Conservation (phyloP, 1,284 basidiomycete species). For the Tilletia horrida region DNA sequence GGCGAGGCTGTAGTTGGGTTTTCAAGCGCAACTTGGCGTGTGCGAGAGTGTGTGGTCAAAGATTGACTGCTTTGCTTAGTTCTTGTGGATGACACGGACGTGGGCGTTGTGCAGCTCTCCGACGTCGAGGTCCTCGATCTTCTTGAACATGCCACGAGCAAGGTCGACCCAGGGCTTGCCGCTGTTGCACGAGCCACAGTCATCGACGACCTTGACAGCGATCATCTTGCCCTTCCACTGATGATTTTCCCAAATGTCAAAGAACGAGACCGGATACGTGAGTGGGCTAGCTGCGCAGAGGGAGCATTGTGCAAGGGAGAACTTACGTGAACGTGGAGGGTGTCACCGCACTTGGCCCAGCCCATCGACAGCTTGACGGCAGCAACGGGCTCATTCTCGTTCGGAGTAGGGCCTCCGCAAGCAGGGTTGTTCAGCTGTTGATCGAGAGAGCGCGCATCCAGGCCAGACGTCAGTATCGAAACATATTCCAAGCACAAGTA, state of each 20-base stretch:
- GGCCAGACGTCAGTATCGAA: neutral
- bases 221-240: constrained; percentile 13
- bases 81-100: constrained; percentile 14
- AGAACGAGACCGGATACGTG: too few relatives aligned
- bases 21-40: too few relatives aligned
- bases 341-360: constrained; percentile 12
- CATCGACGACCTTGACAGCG: constrained; percentile 13
- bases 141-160: constrained; percentile 10
- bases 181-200: constrained; percentile 10
- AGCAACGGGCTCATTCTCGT: constrained; percentile 4
- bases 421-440: constrained; percentile 17
- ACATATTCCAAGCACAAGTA: neutral
- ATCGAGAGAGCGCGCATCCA: too few relatives aligned
- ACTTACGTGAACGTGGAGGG: constrained; percentile 9
- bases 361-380: constrained; percentile 14
- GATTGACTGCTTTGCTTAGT: neutral
- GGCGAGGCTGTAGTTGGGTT: too few relatives aligned
- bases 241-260: too few relatives aligned
- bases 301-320: too few relatives aligned
- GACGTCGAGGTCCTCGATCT: constrained; percentile 18
- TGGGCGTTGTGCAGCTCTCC: constrained; percentile 1
- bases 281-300: too few relatives aligned
- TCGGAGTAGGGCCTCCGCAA: constrained; percentile 14
- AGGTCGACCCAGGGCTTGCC: constrained; percentile 15
- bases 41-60: too few relatives aligned